phyloP scores from a whole-genome alignment of 257 asterid species.

The Thymus mandschuricus region DNA sequence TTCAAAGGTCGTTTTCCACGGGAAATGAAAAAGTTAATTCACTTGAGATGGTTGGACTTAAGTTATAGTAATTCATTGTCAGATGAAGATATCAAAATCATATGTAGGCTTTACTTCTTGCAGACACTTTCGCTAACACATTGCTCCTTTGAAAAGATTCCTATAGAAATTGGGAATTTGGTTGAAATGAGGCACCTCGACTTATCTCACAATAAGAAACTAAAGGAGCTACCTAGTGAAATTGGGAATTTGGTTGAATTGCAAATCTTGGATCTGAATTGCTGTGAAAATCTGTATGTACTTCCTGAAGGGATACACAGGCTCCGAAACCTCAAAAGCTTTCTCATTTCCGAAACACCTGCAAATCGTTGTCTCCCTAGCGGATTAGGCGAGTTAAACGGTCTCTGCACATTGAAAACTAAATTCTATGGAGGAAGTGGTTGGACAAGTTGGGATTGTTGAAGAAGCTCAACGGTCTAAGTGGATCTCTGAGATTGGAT shows the following conservation, averaged over 20 bases:
- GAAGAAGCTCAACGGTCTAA: slow-evolving; percentile 26
- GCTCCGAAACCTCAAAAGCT: slow-evolving; percentile 35
- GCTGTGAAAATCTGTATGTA: not conserved
- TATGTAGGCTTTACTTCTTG: slow-evolving; percentile 16
- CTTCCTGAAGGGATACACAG: slow-evolving; percentile 37
- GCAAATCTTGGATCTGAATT: no score
- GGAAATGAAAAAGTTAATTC: slow-evolving; percentile 28
- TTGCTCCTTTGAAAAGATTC: slow-evolving; percentile 2
- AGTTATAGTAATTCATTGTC: not conserved
- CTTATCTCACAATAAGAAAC: no score
- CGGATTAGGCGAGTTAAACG: no score
- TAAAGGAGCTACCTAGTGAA: no score
- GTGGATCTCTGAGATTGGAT: not conserved
- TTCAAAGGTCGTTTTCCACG: not conserved
- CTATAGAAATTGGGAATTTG: slow-evolving; percentile 22
- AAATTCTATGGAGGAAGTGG: no score
- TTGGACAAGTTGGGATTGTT: slow-evolving; percentile 12
- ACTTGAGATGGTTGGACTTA: slow-evolving; percentile 35
- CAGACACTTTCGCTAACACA: not conserved
- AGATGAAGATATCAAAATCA: not conserved
- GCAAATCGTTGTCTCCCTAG: not conserved
- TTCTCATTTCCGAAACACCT: no score
- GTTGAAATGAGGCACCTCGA: not conserved
- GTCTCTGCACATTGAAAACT: slow-evolving; percentile 25
- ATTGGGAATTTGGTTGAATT: no score